phyloP scores from a whole-genome alignment of 345 rosid genomes.

The Dovyalis caffra region DNA sequence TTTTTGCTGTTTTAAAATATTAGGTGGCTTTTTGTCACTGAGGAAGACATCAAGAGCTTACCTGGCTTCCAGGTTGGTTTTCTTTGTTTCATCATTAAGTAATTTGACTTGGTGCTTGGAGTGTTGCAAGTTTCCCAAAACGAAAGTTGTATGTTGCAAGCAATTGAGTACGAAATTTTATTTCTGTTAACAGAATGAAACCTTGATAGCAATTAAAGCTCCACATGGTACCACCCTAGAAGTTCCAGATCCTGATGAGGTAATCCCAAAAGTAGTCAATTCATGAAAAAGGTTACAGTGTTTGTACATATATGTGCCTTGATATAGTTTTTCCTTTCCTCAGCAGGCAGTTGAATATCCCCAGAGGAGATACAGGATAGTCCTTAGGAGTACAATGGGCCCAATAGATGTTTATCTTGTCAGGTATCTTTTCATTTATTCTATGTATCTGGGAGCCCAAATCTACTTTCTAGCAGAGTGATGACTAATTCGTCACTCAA shows the following conservation, averaged over 20 bases:
- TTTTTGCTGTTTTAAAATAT: conserved; percentile 27
- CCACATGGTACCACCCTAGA: conserved; percentile 99
- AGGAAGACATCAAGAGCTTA: conserved; percentile 87
- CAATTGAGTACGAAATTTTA: conserved; percentile 5
- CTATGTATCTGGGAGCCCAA: background rate
- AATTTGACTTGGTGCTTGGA: conserved; percentile 5
- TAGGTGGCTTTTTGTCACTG: conserved; percentile 96
- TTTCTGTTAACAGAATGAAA: conserved; percentile 66
- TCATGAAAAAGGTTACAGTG: background rate
- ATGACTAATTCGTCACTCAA: background rate
- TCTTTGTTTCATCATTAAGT: background rate
- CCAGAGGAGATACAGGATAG: conserved; percentile 90
- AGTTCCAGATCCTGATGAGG: conserved; percentile 99
- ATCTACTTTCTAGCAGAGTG: background rate
- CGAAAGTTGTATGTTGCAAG: background rate
- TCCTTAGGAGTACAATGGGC: conserved; percentile 96
- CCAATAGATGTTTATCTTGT: conserved; percentile 96
- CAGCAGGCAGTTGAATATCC: conserved; percentile 82
- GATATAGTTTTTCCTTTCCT: conserved; percentile 9
- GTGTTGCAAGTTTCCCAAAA: conserved; percentile 8
- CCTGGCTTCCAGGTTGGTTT: conserved; percentile 83
- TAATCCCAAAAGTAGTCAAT: conserved; percentile 33
- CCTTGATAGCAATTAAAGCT: conserved; percentile 91
- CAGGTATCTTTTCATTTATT: conserved; percentile 51
- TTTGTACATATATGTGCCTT: conserved; percentile 5